phyloP scores from a whole-genome alignment of 495 filamentous ascomycete species.

The Penicillium salamii region DNA sequence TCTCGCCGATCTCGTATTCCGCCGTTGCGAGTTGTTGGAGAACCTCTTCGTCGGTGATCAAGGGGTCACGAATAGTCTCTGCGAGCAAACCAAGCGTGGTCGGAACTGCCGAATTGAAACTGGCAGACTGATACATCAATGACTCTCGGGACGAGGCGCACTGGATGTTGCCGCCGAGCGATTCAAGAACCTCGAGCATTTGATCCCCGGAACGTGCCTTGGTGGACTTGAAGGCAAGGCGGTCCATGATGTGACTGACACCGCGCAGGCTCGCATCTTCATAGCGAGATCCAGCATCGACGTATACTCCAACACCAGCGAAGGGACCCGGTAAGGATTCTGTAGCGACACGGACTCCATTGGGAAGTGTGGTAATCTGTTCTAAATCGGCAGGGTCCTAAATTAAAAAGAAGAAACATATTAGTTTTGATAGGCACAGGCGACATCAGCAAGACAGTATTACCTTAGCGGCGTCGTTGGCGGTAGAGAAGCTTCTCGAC shows the following conservation, averaged over 20 bases:
- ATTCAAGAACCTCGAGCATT: conserved; percentile 83
- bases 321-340: conserved; percentile 96
- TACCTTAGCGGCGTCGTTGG: conserved; percentile 43
- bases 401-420: not conserved
- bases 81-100: conserved; percentile 81
- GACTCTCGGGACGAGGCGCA: conserved; percentile 93
- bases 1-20: conserved; percentile 93
- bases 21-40: conserved; percentile 82
- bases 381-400: conserved; percentile 90
- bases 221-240: conserved; percentile 95
- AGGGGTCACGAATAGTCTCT: conserved; percentile 88
- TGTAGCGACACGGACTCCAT: conserved; percentile 92
- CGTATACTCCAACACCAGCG: conserved; percentile 91
- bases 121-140: conserved; percentile 98
- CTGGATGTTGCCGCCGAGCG: conserved; percentile 90
- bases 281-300: conserved; percentile 94
- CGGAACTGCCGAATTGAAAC: conserved; percentile 91
- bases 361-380: conserved; percentile 82
- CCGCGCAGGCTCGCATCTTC: conserved; percentile 83
- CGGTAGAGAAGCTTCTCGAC: conserved; percentile 43
- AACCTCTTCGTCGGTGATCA: conserved; percentile 89
- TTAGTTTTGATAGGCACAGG: not conserved
- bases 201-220: conserved; percentile 67
- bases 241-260: conserved; percentile 94
- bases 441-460: not conserved